Conservation (phyloP, 345 rosid species). For the Corchorus capsularis region DNA sequence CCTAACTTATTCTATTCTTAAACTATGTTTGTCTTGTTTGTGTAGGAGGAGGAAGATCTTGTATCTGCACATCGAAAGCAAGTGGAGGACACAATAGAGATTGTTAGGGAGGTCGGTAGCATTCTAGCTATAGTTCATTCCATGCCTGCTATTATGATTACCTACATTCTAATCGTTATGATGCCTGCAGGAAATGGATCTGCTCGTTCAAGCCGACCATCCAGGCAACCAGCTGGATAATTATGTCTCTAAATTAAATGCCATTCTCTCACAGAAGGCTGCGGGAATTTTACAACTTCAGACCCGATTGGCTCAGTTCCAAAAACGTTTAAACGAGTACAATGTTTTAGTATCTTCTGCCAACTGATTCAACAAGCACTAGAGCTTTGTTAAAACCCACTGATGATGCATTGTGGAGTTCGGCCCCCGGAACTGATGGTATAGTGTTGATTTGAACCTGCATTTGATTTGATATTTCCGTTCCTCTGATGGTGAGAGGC, state of each 20-base stretch:
- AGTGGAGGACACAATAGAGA: conserved; percentile 57
- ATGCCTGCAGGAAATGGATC: conserved; percentile 58
- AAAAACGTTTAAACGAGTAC: conserved; percentile 48
- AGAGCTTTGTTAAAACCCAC: conserved; percentile 6
- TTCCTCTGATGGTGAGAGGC: background rate
- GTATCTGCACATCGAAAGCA: conserved; percentile 55
- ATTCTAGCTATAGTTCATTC: background rate
- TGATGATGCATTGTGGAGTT: background rate
- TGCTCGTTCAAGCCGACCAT: conserved; percentile 61
- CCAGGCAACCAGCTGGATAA: conserved; percentile 61
- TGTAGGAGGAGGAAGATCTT: conserved; percentile 65
- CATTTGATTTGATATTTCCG: conserved; percentile 3
- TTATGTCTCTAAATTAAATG: conserved; percentile 50
- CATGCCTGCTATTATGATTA: background rate
- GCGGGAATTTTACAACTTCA: conserved; percentile 59
- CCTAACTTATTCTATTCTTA: background rate
- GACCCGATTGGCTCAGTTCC: conserved; percentile 51
- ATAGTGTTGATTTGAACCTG: background rate
- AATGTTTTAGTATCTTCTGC: conserved; percentile 45
- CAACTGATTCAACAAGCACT: conserved; percentile 13
- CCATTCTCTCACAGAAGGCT: conserved; percentile 61
- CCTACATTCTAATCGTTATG: conserved; percentile 10
- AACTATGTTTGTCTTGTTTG: conserved; percentile 11
- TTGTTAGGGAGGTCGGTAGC: conserved; percentile 50
- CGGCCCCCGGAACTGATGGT: background rate